These are phyloP conservation scores for Paraleonurus japonicus DNA, from an alignment of 257 asterid genomes.

Conservation along the genomic window DNA sequence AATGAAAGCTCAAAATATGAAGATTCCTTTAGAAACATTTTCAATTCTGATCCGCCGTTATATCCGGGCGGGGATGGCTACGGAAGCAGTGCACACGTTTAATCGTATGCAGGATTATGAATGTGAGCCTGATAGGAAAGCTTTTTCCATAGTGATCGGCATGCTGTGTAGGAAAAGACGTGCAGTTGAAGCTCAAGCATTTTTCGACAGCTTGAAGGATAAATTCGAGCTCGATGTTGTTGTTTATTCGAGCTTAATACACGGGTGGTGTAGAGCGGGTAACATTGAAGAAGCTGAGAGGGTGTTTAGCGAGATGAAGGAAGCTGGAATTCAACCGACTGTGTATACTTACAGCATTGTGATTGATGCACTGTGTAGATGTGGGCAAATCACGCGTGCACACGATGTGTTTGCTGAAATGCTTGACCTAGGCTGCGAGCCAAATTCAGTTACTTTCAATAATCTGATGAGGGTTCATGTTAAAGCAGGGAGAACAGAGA, in stretches of 20 bases:
- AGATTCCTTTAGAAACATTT: conserved; percentile 56
- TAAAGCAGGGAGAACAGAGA: conserved; percentile 87
- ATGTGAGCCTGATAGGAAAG: conserved; percentile 61
- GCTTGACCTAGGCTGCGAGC: conserved; percentile 66
- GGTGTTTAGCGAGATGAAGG: conserved; percentile 75
- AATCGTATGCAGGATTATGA: conserved; percentile 85
- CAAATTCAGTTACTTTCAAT: conserved; percentile 79
- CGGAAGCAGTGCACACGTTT: conserved; percentile 77
- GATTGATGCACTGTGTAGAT: conserved; percentile 86
- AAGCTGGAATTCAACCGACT: conserved; percentile 53
- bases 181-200: conserved; percentile 75
- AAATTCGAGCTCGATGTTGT: conserved; percentile 74
- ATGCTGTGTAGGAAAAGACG: conserved; percentile 68
- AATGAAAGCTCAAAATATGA: conserved; percentile 46
- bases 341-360: conserved; percentile 78
- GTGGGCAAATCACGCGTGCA: conserved; percentile 87
- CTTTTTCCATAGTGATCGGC: conserved; percentile 58
- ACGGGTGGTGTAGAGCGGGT: conserved; percentile 85
- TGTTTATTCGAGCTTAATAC: conserved; percentile 75
- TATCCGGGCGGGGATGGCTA: conserved; percentile 72
- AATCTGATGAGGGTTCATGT: conserved; percentile 87
- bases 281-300: conserved; percentile 73
- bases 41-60: conserved; percentile 72
- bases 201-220: conserved; percentile 73
- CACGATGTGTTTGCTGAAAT: conserved; percentile 87